These are phyloP conservation scores for Xenosphaeropsis pyriputrescens DNA, from an alignment of 2,329 filamentous ascomycete genomes.

Conservation along the genomic window DNA sequence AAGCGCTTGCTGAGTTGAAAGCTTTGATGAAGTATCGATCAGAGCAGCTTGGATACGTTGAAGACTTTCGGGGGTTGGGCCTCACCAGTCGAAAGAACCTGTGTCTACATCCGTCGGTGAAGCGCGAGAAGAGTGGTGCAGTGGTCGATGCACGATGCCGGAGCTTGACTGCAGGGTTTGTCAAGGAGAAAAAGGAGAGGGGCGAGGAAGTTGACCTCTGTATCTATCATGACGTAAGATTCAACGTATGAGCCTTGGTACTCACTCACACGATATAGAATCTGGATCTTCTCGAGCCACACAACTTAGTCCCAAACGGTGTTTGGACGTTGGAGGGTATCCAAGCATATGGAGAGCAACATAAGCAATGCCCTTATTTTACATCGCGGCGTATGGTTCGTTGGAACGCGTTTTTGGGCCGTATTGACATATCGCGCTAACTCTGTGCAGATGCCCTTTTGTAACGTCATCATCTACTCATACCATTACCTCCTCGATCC, in stretches of 20 bases:
- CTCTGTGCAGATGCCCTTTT: constrained; percentile 71
- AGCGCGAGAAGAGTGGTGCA: constrained; percentile 85
- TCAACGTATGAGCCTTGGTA: not conserved
- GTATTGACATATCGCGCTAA: constrained; percentile 4
- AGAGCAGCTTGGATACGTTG: constrained; percentile 74
- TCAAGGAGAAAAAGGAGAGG: constrained; percentile 92
- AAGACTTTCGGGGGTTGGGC: constrained; percentile 86
- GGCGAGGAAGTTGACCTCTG: constrained; percentile 92
- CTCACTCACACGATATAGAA: constrained; percentile 38
- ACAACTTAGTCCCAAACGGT: constrained; percentile 86
- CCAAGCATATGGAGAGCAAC: constrained; percentile 77
- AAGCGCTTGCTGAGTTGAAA: constrained; percentile 83
- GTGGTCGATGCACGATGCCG: constrained; percentile 93
- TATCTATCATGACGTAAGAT: constrained; percentile 75
- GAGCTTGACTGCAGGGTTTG: constrained; percentile 89
- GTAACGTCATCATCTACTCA: constrained; percentile 98
- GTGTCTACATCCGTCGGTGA: constrained; percentile 91
- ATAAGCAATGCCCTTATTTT: constrained; percentile 97
- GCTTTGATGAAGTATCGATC: constrained; percentile 89
- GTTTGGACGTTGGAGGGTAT: constrained; percentile 93
- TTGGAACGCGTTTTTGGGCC: not conserved
- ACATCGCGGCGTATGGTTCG: constrained; percentile 82
- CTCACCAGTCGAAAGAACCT: constrained; percentile 94
- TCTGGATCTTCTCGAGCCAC: constrained; percentile 83
- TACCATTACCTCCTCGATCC: constrained; percentile 97